Percentiles rank a stretch among this genome's conserved stretches.
Conservation (phyloP, 208 protist species). For the Crithidia expoeki region DNA sequence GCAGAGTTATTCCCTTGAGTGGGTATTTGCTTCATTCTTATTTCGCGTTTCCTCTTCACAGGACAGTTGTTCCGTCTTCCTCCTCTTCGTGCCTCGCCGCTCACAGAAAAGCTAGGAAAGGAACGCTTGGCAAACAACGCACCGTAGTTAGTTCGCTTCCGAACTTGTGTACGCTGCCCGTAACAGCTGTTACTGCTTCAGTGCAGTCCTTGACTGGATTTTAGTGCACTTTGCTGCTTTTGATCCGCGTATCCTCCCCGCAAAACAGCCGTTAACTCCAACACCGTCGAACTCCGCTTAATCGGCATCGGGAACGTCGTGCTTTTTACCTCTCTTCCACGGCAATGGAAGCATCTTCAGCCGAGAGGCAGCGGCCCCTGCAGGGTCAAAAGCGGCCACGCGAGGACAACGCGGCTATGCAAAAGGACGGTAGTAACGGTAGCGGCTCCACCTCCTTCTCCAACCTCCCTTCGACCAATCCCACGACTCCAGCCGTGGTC, state of each 20-base stretch:
- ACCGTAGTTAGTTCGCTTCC: conserved; percentile 7
- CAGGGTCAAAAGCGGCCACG: conserved; percentile 12
- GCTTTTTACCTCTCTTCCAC: neutral
- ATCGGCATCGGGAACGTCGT: too few species aligned
- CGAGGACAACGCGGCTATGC: neutral
- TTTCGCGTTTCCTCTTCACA: neutral
- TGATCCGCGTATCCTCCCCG: neutral
- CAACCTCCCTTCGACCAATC: conserved; percentile 1
- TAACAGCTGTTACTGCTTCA: too few species aligned
- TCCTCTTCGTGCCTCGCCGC: too few species aligned
- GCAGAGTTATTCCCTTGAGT: too few species aligned
- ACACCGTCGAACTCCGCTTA: too few species aligned
- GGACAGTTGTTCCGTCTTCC: neutral
- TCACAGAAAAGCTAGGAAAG: too few species aligned
- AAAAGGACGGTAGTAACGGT: conserved; percentile 15
- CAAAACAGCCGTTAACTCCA: too few species aligned
- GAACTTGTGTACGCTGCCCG: conserved; percentile 8
- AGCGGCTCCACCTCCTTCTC: conserved; percentile 24
- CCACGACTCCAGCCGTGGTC: conserved; percentile 6
- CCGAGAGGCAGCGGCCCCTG: conserved; percentile 9
- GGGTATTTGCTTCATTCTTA: too few species aligned
- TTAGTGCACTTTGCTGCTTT: neutral
- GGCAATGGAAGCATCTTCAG: conserved; percentile 7
- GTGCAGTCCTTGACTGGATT: too few species aligned
- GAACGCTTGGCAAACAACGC: too few species aligned